These are phyloP conservation scores for Chrysosporium queenslandicum DNA, from an alignment of 2,329 filamentous ascomycete species.

Conservation along the genomic window DNA sequence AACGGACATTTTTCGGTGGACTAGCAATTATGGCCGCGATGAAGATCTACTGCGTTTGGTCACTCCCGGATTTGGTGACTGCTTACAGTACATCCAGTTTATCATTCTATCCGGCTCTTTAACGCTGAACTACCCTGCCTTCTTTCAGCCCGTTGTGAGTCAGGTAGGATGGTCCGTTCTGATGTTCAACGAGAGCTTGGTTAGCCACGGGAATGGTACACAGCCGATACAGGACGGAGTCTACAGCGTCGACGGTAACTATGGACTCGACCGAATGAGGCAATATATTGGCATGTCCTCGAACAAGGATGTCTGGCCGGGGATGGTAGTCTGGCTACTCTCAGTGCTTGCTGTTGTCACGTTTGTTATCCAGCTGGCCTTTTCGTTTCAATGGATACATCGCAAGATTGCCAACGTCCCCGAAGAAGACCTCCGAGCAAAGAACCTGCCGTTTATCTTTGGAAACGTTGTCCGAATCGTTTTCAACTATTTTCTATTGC, in stretches of 20 bases:
- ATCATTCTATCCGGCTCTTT: conserved; percentile 77
- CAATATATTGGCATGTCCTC: conserved; percentile 73
- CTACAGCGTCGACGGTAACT: conserved; percentile 67
- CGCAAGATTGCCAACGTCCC: conserved; percentile 60
- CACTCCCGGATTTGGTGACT: conserved; percentile 93
- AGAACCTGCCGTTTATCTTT: conserved; percentile 79
- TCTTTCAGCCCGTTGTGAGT: conserved; percentile 83
- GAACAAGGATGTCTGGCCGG: conserved; percentile 77
- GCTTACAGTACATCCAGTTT: conserved; percentile 94
- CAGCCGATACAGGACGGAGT: conserved; percentile 69
- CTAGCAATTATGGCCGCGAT: conserved; percentile 94
- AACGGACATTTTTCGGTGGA: conserved; percentile 83
- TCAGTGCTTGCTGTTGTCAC: conserved; percentile 61
- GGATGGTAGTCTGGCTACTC: conserved; percentile 84
- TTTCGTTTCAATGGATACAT: conserved; percentile 65
- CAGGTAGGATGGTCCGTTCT: conserved; percentile 79
- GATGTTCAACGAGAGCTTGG: conserved; percentile 87
- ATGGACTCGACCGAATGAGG: conserved; percentile 68
- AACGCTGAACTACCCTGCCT: conserved; percentile 82
- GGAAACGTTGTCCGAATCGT: conserved; percentile 74
- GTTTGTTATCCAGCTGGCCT: conserved; percentile 63
- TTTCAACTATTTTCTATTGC: conserved; percentile 86
- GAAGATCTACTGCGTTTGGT: conserved; percentile 83
- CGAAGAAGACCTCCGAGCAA: conserved; percentile 79
- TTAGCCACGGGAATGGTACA: conserved; percentile 56